Evolutionary conservation across 2,329 filamentous ascomycete species (phyloP), one percentile per base, ranked within the genome.

Genomic region (Tolypocladium tropicale): DNA sequence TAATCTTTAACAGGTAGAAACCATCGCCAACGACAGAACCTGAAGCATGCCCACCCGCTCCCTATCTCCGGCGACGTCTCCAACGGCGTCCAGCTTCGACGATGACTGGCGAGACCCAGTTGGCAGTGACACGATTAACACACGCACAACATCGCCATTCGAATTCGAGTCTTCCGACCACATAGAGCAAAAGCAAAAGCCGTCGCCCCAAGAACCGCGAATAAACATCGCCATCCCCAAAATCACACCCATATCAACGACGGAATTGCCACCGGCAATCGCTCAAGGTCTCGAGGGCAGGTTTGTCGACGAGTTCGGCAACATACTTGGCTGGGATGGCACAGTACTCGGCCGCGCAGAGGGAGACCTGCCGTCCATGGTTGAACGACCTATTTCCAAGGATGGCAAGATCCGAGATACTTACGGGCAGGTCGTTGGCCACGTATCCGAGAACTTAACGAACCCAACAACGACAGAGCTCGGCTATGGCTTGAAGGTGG

Each of bases 401-500:
- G 69, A 70, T 23, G 79, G 79, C 18, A 73, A 80, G 59, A 67
- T 82, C 4, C 86, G 93, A 10, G 89, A 93, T 59, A 82, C 85
- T 57, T 88, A 93, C 59, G 89, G 89, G 32, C 87, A 93, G 58
- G 84, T 93, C 28, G 79, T 85, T 57, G 89, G 93, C 74, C 85
- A 85, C 68, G 90, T 90, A 63, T 80, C 79, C 25, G 83, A 84
- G 59, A 70, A 72, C 2, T 69, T 83, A 25, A 77, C 76, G 18
- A 74, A 76, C 52, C 78, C 80, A 6, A 76, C 79, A 61, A 72
- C 81, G 41, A 71, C 77, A 57, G 79, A 75, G 58, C 75, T 79
- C 49, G 76, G 79, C 61, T 70, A 74, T 2, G 80, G 80, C 6
- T 73, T 79, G 39, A 76, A 74, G 56, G 78, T 84, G 59, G 83